Conservation (phyloP, 2,329 filamentous ascomycete genomes). For the Diaporthe ampelina region DNA sequence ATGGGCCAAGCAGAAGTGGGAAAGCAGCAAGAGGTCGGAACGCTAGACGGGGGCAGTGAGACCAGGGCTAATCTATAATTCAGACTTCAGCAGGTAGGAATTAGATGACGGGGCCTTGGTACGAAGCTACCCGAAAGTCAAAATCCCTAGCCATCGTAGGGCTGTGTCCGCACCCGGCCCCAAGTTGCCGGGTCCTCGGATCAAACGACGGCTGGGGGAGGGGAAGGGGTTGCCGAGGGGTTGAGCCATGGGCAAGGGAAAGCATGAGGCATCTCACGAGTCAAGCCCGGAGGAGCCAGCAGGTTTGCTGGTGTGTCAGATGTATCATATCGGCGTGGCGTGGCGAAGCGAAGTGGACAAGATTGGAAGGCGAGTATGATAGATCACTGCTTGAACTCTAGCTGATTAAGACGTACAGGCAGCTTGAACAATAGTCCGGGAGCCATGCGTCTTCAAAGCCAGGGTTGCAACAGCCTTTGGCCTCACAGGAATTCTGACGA, state of each 20-base stretch:
- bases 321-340: conserved; percentile 27
- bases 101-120: conserved; percentile 30
- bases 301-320: conserved; percentile 22
- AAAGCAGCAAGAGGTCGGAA: neutral
- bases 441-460: neutral
- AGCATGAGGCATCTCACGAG: conserved; percentile 22
- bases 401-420: neutral
- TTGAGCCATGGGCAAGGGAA: neutral
- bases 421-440: neutral
- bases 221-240: conserved; percentile 19
- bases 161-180: conserved; percentile 11
- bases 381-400: neutral
- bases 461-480: neutral
- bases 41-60: neutral
- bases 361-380: neutral
- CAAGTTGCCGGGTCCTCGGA: conserved; percentile 27
- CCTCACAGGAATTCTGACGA: neutral
- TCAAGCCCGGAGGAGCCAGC: conserved; percentile 16
- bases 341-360: conserved; percentile 21
- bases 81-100: conserved; percentile 24
- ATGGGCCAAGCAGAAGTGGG: conserved; percentile 17
- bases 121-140: neutral
- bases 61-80: conserved; percentile 26
- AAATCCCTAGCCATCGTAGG: conserved; percentile 5
- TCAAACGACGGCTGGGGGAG: conserved; percentile 19